These are phyloP conservation scores for Pythium vanterpoolii DNA, from an alignment of 352 stramenopile genomes.

Conservation along the genomic window DNA sequence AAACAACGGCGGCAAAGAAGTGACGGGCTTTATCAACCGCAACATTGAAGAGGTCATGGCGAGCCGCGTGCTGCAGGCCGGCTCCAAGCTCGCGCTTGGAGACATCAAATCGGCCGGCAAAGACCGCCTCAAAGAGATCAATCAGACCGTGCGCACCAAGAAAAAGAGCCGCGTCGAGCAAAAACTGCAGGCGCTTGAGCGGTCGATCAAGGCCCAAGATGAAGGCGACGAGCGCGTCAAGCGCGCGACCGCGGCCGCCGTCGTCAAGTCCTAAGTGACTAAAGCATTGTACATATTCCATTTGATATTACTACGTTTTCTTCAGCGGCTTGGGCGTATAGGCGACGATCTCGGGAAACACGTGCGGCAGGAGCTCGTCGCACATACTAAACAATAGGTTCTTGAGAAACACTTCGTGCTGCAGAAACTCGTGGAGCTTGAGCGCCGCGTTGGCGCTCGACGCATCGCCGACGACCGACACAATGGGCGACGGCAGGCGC, in stretches of 20 bases:
- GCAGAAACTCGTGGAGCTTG: constrained; percentile 85
- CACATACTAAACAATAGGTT: constrained; percentile 79
- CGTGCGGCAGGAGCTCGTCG: constrained; percentile 69
- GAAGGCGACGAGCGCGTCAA: constrained; percentile 42
- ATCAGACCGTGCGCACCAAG: constrained; percentile 74
- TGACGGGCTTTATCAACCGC: constrained; percentile 83
- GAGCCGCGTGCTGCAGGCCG: constrained; percentile 71
- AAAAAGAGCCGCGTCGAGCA: constrained; percentile 85
- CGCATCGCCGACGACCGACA: constrained; percentile 77
- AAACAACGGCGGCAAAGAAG: constrained; percentile 65
- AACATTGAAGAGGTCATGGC: constrained; percentile 89
- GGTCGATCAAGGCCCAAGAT: constrained; percentile 76
- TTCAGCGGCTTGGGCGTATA: constrained; percentile 29
- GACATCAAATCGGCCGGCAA: constrained; percentile 76
- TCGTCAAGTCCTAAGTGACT: constrained; percentile 16
- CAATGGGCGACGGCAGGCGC: constrained; percentile 64
- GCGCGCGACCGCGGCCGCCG: constrained; percentile 22
- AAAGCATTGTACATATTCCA: constrained; percentile 14
- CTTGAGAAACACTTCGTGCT: constrained; percentile 87
- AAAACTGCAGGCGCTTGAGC: constrained; percentile 74
- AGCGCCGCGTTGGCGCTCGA: constrained; percentile 70
- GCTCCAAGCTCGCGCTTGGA: constrained; percentile 47
- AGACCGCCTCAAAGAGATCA: constrained; percentile 84
- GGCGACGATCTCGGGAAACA: constrained; percentile 64
- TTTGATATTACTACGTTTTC: background rate